Percentiles rank a stretch among this genome's conserved stretches.
Conservation (phyloP, 129 eudicot species). For the Pulicaria dysenterica region DNA sequence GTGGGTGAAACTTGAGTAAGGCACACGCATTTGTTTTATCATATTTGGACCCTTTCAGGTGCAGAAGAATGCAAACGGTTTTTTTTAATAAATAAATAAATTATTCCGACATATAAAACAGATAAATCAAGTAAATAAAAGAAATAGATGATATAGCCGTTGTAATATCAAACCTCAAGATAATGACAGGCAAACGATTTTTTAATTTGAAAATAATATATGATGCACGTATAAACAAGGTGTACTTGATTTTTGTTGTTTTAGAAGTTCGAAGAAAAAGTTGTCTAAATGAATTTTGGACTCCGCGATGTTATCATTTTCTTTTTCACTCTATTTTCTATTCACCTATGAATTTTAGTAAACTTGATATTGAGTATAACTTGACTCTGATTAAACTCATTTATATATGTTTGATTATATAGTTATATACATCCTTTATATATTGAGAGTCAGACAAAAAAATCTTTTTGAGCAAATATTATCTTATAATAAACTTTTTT, state of each 20-base stretch:
- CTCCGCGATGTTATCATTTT: too few relatives aligned
- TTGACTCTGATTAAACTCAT: too few relatives aligned
- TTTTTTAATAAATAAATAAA: neutral
- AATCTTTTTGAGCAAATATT: too few relatives aligned
- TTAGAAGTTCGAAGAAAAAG: slow-evolving; percentile 1
- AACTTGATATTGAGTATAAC: too few relatives aligned
- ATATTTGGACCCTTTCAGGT: slow-evolving; percentile 22
- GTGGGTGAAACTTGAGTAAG: slow-evolving; percentile 14
- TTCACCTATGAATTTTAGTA: too few relatives aligned
- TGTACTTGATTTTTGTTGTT: slow-evolving; percentile 15
- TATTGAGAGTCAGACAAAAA: too few relatives aligned
- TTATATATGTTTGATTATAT: too few relatives aligned
- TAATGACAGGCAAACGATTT: slow-evolving; percentile 8
- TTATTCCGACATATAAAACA: neutral
- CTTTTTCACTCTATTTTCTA: too few relatives aligned
- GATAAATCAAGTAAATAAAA: too few relatives aligned
- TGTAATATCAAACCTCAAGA: slow-evolving; percentile 12
- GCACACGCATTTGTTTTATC: slow-evolving; percentile 36
- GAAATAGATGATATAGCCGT: slow-evolving; percentile 27
- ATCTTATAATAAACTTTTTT: too few relatives aligned
- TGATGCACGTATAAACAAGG: neutral
- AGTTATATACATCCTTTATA: too few relatives aligned
- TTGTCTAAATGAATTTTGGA: neutral
- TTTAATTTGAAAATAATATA: neutral
- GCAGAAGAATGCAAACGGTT: slow-evolving; percentile 12